Conservation (phyloP, 176 grass and related monocot genomes). For the Aechmea fasciata region DNA sequence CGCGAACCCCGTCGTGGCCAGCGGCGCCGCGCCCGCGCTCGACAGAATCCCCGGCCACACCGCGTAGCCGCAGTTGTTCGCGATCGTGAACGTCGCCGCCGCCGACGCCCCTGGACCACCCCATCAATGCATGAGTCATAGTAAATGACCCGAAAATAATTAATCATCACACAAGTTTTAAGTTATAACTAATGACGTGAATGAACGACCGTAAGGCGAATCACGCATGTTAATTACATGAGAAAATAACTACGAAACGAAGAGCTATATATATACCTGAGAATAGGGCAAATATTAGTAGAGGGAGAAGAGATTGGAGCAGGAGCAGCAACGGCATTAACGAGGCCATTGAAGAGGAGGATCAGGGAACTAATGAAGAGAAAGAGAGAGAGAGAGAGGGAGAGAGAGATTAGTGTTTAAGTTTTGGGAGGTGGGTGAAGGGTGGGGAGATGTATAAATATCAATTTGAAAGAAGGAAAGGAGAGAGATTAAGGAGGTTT, state of each 20-base stretch:
- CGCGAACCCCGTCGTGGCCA: constrained; percentile 47
- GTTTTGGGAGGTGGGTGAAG: background rate
- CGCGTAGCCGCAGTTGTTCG: constrained; percentile 42
- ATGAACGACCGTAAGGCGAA: background rate
- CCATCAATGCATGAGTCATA: background rate
- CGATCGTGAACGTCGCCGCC: constrained; percentile 51
- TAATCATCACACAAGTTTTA: background rate
- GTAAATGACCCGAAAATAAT: background rate
- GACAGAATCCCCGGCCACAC: constrained; percentile 66
- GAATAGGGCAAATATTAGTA: background rate
- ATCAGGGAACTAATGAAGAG: background rate
- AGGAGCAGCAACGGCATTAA: background rate
- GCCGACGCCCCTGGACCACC: constrained; percentile 15
- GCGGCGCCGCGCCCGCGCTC: constrained; percentile 31
- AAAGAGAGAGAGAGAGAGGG: background rate
- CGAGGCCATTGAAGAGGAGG: constrained; percentile 23
- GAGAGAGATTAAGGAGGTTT: constrained; percentile 6
- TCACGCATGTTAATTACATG: background rate
- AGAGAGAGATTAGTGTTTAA: background rate
- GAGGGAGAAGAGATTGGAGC: constrained; percentile 5
- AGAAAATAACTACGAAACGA: background rate
- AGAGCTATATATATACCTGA: background rate
- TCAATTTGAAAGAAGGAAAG: constrained; percentile 9
- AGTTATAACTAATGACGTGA: background rate
- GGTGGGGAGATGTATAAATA: background rate